Base-by-base conservation (phyloP, 164 flowering plant genomes). In the Sedum album region DNA sequence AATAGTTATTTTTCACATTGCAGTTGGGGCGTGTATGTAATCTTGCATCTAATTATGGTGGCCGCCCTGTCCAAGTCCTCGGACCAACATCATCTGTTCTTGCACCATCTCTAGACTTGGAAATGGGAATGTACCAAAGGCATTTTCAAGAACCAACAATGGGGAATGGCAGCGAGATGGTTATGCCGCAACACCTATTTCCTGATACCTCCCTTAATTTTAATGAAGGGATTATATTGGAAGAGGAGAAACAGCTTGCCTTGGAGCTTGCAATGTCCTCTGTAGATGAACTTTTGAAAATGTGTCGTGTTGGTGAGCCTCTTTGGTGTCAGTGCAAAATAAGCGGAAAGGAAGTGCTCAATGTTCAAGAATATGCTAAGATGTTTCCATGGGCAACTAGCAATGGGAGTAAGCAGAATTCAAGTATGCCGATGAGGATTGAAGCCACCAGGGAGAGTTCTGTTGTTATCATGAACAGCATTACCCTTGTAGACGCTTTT, bases 381-480 rank as follows among this genome's bases (percentile, higher is more conserved):
- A 73, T 85, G 88, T 94, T 91, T 65, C 89, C 84, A 13, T 88
- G 93, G 89, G 67, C 85, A 14, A 66, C 69, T 64, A 79, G 75
- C 62, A 60, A 60, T 30, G 42, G 25, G 20, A 46, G 77, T 44
- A 83, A 82, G 78, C 83, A 76, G 63, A 67, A 77, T 2, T 73
- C 77, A 1, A 69, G 21, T 41, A 85, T 78, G 68, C 49, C 83
- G 38, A 57, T 15, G 31, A 81, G 86, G 79, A 83, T 72, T 0
- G 98, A 94, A 72, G 97, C 91, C 1, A 78, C 89, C 1, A 77
- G 96, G 21, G 84, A 82, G 57, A 81, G 69, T 25, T 85, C 87
- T 13, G 86, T 90, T 33, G 92, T 94, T 70, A 88, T 91, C 5
- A 91, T 91, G 91, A 91, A 91, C 41, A 86, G 90, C 82, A 82